Evolutionary conservation across 2,329 filamentous ascomycete genomes (phyloP), one percentile per base, ranked within the genome.

Genomic region (Scedosporium minutisporum): DNA sequence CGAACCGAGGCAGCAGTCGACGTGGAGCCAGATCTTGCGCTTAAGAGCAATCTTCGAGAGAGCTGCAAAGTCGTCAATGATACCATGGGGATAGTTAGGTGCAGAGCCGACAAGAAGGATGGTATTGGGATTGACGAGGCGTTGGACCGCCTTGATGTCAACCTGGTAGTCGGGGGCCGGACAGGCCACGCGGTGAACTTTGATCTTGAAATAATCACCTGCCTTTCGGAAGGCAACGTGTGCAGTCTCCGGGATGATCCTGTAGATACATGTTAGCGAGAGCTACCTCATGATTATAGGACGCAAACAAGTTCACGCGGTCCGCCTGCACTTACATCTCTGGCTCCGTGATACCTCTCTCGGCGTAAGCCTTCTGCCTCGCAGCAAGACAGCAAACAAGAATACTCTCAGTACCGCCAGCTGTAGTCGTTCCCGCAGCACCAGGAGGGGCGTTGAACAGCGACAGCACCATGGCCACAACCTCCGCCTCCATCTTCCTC

Each of bases 141-240:
- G 89, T 16, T 87, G 84, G 57, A 97, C 90, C 33, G 87, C 84
- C 63, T 85, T 80, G 16, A 93, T 78, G 69, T 96, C 86, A 63
- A 96, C 93, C 76, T 93, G 91, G 79, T 96, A 93, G 57, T 78
- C 78, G 1, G 95, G 92, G 1, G 88, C 90, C 1, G 93, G 93
- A 76, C 93, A 96, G 46, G 88, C 79, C 2, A 97, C 93, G 27
- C 92, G 82, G 75, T 97, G 92, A 58, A 96, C 75, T 75, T 96
- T 96, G 82, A 99, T 97, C 71, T 92, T 91, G 80, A 97, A 99
- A 80, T 99, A 99, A 66, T 91, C 84, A 68, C 87, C 88, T 18
- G 95, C 95, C 77, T 99, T 99, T 76, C 88, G 89, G 82, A 99
- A 99, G 18, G 95, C 95, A 3, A 95, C 95, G 75, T 99, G 95